Conservation (phyloP, 768 basidiomycete genomes). For the Pholiota molesta region DNA sequence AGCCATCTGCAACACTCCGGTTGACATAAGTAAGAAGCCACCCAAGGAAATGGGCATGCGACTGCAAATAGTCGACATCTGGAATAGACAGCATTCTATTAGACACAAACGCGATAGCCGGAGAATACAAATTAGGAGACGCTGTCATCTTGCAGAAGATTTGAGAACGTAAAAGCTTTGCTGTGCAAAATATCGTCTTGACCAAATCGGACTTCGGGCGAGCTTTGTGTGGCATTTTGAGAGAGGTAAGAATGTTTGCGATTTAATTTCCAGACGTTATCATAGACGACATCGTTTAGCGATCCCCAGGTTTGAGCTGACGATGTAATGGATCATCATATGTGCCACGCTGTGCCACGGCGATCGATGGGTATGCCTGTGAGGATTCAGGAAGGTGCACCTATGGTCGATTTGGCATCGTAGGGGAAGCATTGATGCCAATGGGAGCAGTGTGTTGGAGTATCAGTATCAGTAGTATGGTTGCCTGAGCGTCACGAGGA, state of each 20-base stretch:
- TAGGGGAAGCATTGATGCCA: background rate
- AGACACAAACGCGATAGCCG: background rate
- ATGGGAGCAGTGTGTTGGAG: background rate
- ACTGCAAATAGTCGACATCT: background rate
- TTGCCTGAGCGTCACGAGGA: constrained; percentile 14
- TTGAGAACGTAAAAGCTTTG: background rate
- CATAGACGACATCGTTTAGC: background rate
- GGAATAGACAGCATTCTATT: background rate
- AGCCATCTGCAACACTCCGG: constrained; percentile 8
- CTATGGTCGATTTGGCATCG: background rate
- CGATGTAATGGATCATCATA: background rate
- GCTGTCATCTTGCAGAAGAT: background rate
- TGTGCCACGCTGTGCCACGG: too few relatives aligned
- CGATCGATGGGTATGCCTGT: too few relatives aligned
- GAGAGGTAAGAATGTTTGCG: background rate
- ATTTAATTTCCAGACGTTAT: background rate
- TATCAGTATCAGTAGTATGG: background rate
- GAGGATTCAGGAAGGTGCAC: too few relatives aligned
- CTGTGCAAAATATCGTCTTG: background rate
- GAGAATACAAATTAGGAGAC: background rate
- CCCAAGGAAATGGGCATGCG: constrained; percentile 2
- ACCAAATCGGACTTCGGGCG: background rate
- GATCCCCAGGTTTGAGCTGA: background rate
- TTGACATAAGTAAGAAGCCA: background rate
- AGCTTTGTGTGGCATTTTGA: background rate